A percentile compares a stretch with the other conserved stretches of the same genome.
Conservation (phyloP, 2,329 filamentous ascomycete genomes). For the Chrysoporthe puriensis region DNA sequence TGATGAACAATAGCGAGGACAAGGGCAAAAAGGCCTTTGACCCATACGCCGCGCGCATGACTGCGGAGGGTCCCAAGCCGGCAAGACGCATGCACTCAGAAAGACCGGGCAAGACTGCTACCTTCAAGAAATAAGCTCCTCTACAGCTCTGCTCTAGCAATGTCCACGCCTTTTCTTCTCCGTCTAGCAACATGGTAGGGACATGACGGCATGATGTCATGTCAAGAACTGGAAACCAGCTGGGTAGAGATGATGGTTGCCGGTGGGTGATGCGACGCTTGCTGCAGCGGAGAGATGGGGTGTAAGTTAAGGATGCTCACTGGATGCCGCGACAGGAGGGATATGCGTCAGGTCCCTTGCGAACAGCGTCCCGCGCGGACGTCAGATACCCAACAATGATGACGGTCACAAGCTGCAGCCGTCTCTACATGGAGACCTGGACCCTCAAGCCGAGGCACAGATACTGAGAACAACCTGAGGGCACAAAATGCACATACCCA, state of each 20-base stretch:
- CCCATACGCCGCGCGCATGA: slow-evolving; percentile 37
- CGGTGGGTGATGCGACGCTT: background rate
- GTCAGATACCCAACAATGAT: background rate
- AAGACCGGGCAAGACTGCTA: slow-evolving; percentile 40
- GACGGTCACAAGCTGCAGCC: background rate
- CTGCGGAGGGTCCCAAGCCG: slow-evolving; percentile 37
- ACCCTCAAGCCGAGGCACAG: background rate
- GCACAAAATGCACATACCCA: background rate
- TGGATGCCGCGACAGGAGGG: no score
- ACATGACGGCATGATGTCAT: no score
- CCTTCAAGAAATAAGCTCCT: slow-evolving; percentile 44
- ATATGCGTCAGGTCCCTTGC: background rate
- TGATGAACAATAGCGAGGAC: slow-evolving; percentile 25
- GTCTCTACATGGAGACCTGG: background rate
- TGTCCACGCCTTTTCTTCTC: no score
- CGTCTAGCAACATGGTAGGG: no score
- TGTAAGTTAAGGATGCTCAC: background rate
- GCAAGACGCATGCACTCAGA: slow-evolving; percentile 39
- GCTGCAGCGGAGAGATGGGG: background rate
- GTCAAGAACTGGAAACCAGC: background rate
- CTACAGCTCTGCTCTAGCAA: background rate
- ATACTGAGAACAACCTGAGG: background rate
- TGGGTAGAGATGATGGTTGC: background rate
- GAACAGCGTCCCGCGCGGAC: background rate
- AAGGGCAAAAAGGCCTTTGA: slow-evolving; percentile 37